Evolutionary conservation across 176 grass and related monocot genomes (phyloP), one percentile per base, ranked within the genome.

Genomic region (Zoysia japonica): DNA sequence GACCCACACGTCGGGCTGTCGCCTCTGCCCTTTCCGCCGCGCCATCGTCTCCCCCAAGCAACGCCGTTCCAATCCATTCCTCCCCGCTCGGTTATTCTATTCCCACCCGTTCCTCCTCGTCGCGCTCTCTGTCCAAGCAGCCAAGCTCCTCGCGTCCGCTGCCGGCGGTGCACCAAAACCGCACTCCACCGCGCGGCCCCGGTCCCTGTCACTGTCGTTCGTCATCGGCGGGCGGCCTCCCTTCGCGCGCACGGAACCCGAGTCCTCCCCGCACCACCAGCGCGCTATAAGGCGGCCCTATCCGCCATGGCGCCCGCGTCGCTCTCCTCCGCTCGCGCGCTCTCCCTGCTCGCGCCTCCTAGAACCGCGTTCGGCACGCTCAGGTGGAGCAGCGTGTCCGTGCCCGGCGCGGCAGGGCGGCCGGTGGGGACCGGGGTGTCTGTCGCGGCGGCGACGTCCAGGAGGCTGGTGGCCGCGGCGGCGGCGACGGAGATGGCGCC

Each of bases 401-500:
- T 79, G 11, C 54, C 65, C 16, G 38, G 28, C 17, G 17, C 11
- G 16, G 50, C n/a, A 9, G 50, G 5, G 17, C 49, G 77, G 3
- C 76, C 76, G 28, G 77, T 53, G 11, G 28, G 28, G 28, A 14
- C 48, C 15, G n/a, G 65, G 13, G 65, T 63, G 51, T 46, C 76
- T 0, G 51, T 14, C n/a, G 56, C 40, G 5, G 68, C 17, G 12
- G 75, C 46, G 3, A 6, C 60, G 61, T 53, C 63, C 19, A 53
- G 74, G 89, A 85, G 85, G 81, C 78, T 49, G 61, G 74, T 88
- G 1, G 71, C 70, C 1, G 69, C 83, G 6, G 82, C 82, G 17
- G 76, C 85, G 6, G 73, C 87, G 43, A 74, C 82, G 56, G 89
- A 91, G 89, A 85, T 88, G 82, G 78, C 86, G 0, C 86, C 82